Evolutionary conservation across 768 basidiomycete genomes (phyloP).

Genomic region (Pleurotus salmoneostramineus): DNA sequence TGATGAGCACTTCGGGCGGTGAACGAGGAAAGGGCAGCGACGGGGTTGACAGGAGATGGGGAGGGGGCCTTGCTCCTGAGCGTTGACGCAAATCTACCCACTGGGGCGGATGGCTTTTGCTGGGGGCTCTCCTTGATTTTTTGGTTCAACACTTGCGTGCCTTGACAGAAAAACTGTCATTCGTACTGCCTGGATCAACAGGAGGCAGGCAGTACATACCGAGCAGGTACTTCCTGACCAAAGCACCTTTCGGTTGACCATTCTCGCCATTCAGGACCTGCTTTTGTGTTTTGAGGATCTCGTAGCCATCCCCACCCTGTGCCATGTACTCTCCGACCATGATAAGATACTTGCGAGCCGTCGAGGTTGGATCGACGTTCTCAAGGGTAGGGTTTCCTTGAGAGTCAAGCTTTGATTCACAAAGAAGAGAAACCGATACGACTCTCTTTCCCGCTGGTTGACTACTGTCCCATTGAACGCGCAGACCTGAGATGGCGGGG

Average conservation of each 20-base stretch:
- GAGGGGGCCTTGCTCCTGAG: neutral
- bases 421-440: slow-evolving; percentile 61
- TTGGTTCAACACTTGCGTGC: slow-evolving; percentile 69
- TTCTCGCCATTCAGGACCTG: slow-evolving; percentile 81
- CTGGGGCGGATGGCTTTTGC: too few relatives aligned
- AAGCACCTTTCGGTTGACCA: slow-evolving; percentile 70
- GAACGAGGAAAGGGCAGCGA: neutral
- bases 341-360: slow-evolving; percentile 64
- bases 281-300: slow-evolving; percentile 57
- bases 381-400: slow-evolving; percentile 26
- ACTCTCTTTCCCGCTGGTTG: slow-evolving; percentile 69
- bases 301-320: slow-evolving; percentile 79
- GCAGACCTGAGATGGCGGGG: slow-evolving; percentile 81
- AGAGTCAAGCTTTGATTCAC: slow-evolving; percentile 28
- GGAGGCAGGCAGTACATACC: slow-evolving; percentile 56
- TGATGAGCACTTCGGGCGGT: neutral
- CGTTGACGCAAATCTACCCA: neutral
- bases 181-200: too few relatives aligned
- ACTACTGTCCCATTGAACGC: slow-evolving; percentile 83
- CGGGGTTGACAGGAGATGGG: neutral
- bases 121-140: slow-evolving; percentile 36
- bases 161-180: too few relatives aligned
- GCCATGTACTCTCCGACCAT: slow-evolving; percentile 89
- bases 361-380: slow-evolving; percentile 45
- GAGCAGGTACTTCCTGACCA: slow-evolving; percentile 82